Percentiles rank a stretch among this genome's conserved stretches.
These are phyloP conservation scores for Fusarium lateritium DNA, from an alignment of 2,329 filamentous ascomycete genomes.

Conservation along the genomic window DNA sequence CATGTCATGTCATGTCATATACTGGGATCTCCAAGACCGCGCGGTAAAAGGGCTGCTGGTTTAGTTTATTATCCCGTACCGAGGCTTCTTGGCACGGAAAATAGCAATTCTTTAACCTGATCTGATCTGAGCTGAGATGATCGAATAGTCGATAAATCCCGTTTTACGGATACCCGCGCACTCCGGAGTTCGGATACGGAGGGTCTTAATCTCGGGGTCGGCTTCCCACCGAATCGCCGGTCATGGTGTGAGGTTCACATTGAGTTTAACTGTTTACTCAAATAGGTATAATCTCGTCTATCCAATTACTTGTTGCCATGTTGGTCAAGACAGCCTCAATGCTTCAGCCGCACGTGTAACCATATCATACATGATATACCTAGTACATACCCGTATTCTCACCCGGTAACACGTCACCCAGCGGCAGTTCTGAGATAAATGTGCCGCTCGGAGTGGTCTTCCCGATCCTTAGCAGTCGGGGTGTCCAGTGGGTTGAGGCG, in stretches of 20 bases:
- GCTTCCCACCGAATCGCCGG: constrained; percentile 21
- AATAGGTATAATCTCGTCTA: not conserved
- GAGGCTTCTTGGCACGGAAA: not conserved
- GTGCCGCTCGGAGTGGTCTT: not conserved
- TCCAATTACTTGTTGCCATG: not conserved
- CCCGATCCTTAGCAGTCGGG: not conserved
- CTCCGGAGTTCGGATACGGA: constrained; percentile 7
- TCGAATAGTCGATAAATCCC: not conserved
- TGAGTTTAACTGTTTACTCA: not conserved
- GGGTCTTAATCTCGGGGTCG: constrained; percentile 16
- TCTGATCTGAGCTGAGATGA: not conserved
- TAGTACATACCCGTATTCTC: constrained; percentile 1
- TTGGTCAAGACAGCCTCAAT: not conserved
- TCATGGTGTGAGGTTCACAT: not conserved
- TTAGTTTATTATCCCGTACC: not conserved
- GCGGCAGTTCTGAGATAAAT: not conserved
- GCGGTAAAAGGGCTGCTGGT: not conserved
- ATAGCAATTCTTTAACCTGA: not conserved
- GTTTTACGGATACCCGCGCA: not conserved
- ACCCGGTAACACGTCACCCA: constrained; percentile 9
- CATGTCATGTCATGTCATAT: constrained; percentile 15
- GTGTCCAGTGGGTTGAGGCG: not conserved
- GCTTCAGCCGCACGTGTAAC: constrained; percentile 10
- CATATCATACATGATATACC: not conserved
- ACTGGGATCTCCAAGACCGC: not conserved